phyloP scores from a whole-genome alignment of 306 rosid species.

The Vigna radiata region DNA sequence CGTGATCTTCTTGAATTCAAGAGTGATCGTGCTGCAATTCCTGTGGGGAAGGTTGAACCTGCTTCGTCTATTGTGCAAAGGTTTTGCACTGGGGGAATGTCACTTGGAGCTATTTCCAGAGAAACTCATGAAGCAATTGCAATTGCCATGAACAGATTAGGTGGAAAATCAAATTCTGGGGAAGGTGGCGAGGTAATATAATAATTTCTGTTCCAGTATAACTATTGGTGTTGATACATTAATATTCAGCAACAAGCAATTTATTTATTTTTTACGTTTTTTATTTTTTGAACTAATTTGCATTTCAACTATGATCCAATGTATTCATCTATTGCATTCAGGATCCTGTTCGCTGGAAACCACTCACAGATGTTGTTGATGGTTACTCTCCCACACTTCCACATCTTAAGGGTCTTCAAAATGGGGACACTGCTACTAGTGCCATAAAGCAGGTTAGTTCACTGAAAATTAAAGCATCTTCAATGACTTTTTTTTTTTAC shows the following conservation, averaged over 20 bases:
- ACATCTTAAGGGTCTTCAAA: constrained; percentile 99
- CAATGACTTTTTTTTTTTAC: constrained; percentile 15
- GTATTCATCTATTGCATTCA: constrained; percentile 45
- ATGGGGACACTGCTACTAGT: constrained; percentile 99
- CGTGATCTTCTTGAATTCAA: constrained; percentile 97
- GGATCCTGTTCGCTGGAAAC: constrained; percentile 99
- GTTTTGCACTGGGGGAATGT: constrained; percentile 99
- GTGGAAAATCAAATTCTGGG: constrained; percentile 98
- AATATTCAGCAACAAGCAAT: constrained; percentile 5
- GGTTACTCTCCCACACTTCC: constrained; percentile 99
- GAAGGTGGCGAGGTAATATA: constrained; percentile 98
- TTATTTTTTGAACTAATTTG: constrained; percentile 12
- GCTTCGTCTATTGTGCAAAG: constrained; percentile 91
- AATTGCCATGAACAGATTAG: constrained; percentile 96
- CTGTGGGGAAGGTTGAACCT: constrained; percentile 97
- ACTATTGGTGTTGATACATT: constrained; percentile 17
- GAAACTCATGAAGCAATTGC: constrained; percentile 99
- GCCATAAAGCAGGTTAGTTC: constrained; percentile 92
- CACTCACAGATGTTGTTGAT: constrained; percentile 94
- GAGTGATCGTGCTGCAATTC: constrained; percentile 86
- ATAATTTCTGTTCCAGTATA: constrained; percentile 18
- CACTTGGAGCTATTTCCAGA: constrained; percentile 99
- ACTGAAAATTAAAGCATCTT: constrained; percentile 43
- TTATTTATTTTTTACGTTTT: background rate
- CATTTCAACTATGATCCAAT: constrained; percentile 12